These are phyloP conservation scores for Lasiosphaeria miniovina DNA, from an alignment of 495 filamentous ascomycete genomes.

Conservation along the genomic window DNA sequence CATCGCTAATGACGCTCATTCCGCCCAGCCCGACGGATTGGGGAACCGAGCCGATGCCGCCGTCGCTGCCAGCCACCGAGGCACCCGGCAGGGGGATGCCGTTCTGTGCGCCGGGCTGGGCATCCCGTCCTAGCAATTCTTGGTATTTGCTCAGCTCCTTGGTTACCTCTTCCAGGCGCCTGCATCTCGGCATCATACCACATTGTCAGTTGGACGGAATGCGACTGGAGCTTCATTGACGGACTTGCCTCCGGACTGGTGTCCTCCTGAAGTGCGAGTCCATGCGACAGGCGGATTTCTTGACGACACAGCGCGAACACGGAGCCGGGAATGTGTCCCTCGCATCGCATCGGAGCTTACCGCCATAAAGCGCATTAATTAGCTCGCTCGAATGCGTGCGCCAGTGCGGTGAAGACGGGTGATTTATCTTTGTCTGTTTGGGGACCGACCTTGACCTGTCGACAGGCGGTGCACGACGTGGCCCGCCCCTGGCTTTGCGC, in stretches of 20 bases:
- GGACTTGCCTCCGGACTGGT: background rate
- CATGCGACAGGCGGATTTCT: background rate
- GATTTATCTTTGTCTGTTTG: background rate
- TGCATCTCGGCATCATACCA: background rate
- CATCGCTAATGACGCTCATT: background rate
- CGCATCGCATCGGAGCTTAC: background rate
- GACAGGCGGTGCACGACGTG: background rate
- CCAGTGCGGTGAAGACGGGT: background rate
- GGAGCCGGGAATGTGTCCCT: background rate
- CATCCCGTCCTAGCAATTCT: background rate
- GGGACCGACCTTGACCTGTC: background rate
- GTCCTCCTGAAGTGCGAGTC: background rate
- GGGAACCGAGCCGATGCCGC: background rate
- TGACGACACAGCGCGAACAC: background rate
- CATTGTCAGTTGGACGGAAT: too few species aligned
- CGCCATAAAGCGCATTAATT: background rate
- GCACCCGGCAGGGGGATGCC: background rate
- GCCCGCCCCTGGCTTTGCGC: background rate
- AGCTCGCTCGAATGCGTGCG: background rate
- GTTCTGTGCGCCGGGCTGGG: background rate
- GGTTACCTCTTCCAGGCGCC: background rate
- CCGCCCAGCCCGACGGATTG: background rate
- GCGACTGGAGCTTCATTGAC: background rate
- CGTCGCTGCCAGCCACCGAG: background rate
- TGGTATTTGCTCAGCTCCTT: constrained; percentile 1